Evolutionary conservation across 208 protist genomes (phyloP).

Genomic region (Entamoeba dispar): DNA sequence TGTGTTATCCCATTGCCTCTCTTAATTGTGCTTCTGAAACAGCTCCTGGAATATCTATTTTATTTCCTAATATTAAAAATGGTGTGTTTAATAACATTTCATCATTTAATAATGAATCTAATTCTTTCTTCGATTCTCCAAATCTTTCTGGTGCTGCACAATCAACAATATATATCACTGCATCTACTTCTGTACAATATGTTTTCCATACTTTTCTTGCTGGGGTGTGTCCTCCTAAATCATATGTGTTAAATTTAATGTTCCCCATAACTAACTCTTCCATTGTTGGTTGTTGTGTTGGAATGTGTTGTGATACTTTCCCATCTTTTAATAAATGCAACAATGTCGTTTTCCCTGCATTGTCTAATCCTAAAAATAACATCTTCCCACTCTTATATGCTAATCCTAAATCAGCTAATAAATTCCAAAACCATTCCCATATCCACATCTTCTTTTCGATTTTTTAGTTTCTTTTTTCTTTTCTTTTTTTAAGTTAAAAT

Average conservation of each 20-base stretch:
- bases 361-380: conserved; percentile 96
- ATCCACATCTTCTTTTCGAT: not conserved
- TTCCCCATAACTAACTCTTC: not conserved
- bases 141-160: conserved; percentile 17
- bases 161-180: conserved; percentile 35
- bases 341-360: conserved; percentile 98
- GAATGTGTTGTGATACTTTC: conserved; percentile 39
- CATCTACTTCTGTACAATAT: conserved; percentile 20
- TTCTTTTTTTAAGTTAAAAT: too few relatives aligned
- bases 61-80: conserved; percentile 97
- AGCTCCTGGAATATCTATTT: conserved; percentile 81
- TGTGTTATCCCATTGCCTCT: conserved; percentile 15
- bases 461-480: too few relatives aligned
- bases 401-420: conserved; percentile 31
- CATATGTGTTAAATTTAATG: not conserved
- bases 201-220: conserved; percentile 1
- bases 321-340: conserved; percentile 70
- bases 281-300: conserved; percentile 60
- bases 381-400: conserved; percentile 65
- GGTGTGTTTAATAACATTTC: conserved; percentile 75
- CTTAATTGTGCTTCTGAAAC: conserved; percentile 72
- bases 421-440: not conserved
- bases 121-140: conserved; percentile 7
- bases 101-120: conserved; percentile 53
- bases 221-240: not conserved